Percentiles rank a stretch among this genome's conserved stretches.
These are phyloP conservation scores for Lactifluus pinguis DNA, from an alignment of 768 basidiomycete genomes.

Conservation along the genomic window DNA sequence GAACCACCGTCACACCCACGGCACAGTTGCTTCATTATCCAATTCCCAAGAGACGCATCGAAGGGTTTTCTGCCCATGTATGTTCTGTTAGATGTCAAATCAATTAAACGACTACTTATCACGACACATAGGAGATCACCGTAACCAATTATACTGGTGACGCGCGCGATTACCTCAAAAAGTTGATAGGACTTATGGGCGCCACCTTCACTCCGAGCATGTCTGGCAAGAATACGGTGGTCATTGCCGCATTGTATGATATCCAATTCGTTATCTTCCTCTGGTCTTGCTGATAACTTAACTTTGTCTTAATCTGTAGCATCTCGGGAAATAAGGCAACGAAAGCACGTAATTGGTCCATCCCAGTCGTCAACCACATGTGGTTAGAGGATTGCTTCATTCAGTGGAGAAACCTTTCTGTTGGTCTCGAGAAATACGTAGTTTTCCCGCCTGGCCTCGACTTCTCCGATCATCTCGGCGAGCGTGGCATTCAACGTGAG, in stretches of 20 bases:
- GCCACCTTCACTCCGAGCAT: constrained; percentile 77
- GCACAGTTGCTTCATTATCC: constrained; percentile 84
- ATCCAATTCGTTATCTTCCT: not conserved
- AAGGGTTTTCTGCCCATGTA: constrained; percentile 54
- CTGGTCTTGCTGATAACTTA: not conserved
- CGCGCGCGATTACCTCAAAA: constrained; percentile 81
- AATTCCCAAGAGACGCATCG: constrained; percentile 50
- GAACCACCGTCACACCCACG: constrained; percentile 50
- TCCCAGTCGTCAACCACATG: constrained; percentile 80
- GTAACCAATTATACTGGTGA: constrained; percentile 87
- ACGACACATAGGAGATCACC: constrained; percentile 51
- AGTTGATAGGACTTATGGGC: constrained; percentile 67
- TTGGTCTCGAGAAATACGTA: constrained; percentile 58
- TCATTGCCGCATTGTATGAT: constrained; percentile 76
- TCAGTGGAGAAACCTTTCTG: constrained; percentile 64
- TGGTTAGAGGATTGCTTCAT: constrained; percentile 91
- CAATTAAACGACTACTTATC: not conserved
- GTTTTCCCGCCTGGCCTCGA: constrained; percentile 60
- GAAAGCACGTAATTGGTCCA: constrained; percentile 71
- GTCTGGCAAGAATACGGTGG: constrained; percentile 64
- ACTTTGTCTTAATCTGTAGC: constrained; percentile 11
- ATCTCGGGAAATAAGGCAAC: constrained; percentile 43
- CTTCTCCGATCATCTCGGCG: constrained; percentile 39
- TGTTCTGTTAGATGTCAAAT: constrained; percentile 23
- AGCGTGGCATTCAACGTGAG: constrained; percentile 21